Conservation (phyloP, 768 basidiomycete genomes). For the Leucocoprinus leucothites region DNA sequence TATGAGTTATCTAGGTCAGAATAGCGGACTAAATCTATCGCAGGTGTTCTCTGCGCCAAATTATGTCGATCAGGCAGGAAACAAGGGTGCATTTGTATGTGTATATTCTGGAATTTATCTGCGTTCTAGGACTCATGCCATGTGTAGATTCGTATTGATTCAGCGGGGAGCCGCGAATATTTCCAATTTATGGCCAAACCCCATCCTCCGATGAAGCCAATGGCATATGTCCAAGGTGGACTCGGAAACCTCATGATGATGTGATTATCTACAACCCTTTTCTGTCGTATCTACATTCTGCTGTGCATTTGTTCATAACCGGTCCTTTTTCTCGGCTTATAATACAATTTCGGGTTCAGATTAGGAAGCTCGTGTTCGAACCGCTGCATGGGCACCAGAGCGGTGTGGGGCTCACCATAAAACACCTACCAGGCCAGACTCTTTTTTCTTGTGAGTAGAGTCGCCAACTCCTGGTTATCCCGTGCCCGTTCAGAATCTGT, state of each 20-base stretch:
- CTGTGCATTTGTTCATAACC: not conserved
- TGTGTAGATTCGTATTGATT: conserved; percentile 78
- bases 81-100: conserved; percentile 89
- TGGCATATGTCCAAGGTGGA: conserved; percentile 80
- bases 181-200: conserved; percentile 81
- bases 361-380: too few relatives aligned
- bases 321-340: not conserved
- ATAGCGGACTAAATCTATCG: conserved; percentile 12
- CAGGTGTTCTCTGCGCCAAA: conserved; percentile 95
- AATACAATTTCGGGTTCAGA: too few relatives aligned
- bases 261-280: conserved; percentile 11
- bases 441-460: too few relatives aligned
- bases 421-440: too few relatives aligned
- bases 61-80: conserved; percentile 88
- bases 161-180: conserved; percentile 69
- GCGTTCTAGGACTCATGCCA: conserved; percentile 3
- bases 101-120: not conserved
- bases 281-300: not conserved
- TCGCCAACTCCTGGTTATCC: too few relatives aligned
- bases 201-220: conserved; percentile 89
- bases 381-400: too few relatives aligned
- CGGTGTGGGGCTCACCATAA: too few relatives aligned
- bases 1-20: not conserved
- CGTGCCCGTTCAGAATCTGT: too few relatives aligned
- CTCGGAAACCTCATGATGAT: conserved; percentile 70